phyloP scores from a whole-genome alignment of 1,284 basidiomycete species.

The Kwoniella shivajii region DNA sequence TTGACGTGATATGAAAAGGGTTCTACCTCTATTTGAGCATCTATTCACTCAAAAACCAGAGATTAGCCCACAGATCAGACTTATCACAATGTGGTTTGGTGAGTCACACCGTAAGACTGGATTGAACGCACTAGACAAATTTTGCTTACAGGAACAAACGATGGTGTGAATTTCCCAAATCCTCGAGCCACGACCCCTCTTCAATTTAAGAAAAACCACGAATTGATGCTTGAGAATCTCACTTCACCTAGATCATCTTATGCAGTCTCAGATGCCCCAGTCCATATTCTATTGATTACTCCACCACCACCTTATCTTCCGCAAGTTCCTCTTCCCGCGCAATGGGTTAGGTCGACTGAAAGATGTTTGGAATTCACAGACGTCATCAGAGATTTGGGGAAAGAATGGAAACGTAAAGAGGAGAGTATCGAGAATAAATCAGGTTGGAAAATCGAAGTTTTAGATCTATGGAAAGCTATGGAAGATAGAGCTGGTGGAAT shows the following conservation, averaged over 20 bases:
- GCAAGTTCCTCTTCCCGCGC: constrained; percentile 58
- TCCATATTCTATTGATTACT: constrained; percentile 16
- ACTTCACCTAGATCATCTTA: constrained; percentile 9
- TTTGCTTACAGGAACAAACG: constrained; percentile 32
- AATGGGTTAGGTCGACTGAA: constrained; percentile 62
- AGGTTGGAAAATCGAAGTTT: constrained; percentile 58
- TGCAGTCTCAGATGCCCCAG: neutral
- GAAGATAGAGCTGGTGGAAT: constrained; percentile 63
- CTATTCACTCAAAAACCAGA: constrained; percentile 40
- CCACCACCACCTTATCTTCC: constrained; percentile 56
- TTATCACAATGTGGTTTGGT: constrained; percentile 49
- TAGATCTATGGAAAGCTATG: constrained; percentile 69
- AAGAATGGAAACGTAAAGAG: constrained; percentile 55
- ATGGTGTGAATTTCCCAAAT: constrained; percentile 22
- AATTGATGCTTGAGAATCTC: neutral
- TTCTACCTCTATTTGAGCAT: constrained; percentile 25
- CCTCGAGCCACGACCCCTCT: constrained; percentile 1
- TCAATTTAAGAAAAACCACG: neutral
- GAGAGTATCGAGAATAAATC: too few species aligned
- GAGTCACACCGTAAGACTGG: constrained; percentile 1
- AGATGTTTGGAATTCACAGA: constrained; percentile 67
- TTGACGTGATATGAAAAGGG: constrained; percentile 7
- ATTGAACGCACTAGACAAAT: neutral
- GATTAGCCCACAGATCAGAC: constrained; percentile 23
- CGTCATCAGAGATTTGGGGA: constrained; percentile 65